Percentiles rank a stretch among this genome's conserved stretches.
Evolutionary conservation across 352 stramenopile species (phyloP).

Genomic region (Phytophthora pistaciae): DNA sequence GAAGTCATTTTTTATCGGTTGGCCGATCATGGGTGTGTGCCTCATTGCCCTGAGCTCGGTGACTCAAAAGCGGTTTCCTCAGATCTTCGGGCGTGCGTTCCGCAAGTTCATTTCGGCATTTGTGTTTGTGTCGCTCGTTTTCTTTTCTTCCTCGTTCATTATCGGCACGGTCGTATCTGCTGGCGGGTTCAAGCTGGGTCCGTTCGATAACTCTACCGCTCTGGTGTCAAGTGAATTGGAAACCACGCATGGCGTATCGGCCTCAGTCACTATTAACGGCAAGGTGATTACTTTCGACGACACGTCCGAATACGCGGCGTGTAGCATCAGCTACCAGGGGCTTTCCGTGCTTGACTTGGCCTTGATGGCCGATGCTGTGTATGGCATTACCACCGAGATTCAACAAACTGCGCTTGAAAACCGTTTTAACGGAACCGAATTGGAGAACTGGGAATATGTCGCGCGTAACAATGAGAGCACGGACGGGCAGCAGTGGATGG

Average conservation of each 20-base stretch:
- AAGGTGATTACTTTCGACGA: slow-evolving; percentile 59
- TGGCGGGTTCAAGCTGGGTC: slow-evolving; percentile 64
- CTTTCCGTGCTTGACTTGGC: slow-evolving; percentile 81
- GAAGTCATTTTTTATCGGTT: slow-evolving; percentile 70
- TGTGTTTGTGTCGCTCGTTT: slow-evolving; percentile 80
- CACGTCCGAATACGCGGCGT: slow-evolving; percentile 76
- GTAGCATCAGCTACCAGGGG: slow-evolving; percentile 65
- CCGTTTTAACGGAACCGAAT: slow-evolving; percentile 79
- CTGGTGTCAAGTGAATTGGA: slow-evolving; percentile 32
- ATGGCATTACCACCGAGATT: slow-evolving; percentile 70
- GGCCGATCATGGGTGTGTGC: slow-evolving; percentile 78
- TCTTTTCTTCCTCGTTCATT: slow-evolving; percentile 83
- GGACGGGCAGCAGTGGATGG: slow-evolving; percentile 83
- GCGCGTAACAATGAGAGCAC: slow-evolving; percentile 73
- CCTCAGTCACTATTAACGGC: slow-evolving; percentile 48
- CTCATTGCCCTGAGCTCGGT: slow-evolving; percentile 73
- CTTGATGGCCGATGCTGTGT: slow-evolving; percentile 80
- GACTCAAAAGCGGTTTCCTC: slow-evolving; percentile 76
- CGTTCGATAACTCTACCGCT: slow-evolving; percentile 54
- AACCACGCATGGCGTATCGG: slow-evolving; percentile 35
- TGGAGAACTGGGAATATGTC: slow-evolving; percentile 79
- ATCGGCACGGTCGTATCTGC: slow-evolving; percentile 78
- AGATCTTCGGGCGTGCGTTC: slow-evolving; percentile 81
- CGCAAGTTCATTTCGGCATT: slow-evolving; percentile 80
- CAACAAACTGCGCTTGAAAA: slow-evolving; percentile 71